phyloP scores from a whole-genome alignment of 2,329 filamentous ascomycete species.

The Verticillium albo-atrum region DNA sequence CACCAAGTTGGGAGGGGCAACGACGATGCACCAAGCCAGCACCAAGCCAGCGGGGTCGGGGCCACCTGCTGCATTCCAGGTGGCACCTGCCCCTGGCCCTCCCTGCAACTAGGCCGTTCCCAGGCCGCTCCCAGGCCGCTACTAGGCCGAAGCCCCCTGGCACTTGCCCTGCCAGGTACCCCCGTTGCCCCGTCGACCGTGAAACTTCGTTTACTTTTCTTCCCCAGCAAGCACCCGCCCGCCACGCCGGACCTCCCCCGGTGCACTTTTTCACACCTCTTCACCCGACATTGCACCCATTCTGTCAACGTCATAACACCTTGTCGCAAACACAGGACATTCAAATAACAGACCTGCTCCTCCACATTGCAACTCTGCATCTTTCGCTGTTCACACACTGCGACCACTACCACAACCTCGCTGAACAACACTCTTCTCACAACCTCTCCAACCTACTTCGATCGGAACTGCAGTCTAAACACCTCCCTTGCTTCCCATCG shows the following conservation, averaged over 20 bases:
- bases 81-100: not conserved
- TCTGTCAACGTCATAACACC: slow-evolving; percentile 5
- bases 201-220: slow-evolving; percentile 13
- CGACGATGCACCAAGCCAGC: not conserved
- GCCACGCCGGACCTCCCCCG: not conserved
- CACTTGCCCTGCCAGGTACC: slow-evolving; percentile 7
- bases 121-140: slow-evolving; percentile 3
- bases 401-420: not conserved
- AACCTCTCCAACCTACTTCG: not conserved
- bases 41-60: no score
- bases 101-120: slow-evolving; percentile 2
- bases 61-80: not conserved
- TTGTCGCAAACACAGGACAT: not conserved
- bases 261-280: slow-evolving; percentile 12
- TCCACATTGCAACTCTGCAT: slow-evolving; percentile 2
- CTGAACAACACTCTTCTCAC: slow-evolving; percentile 3
- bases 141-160: no score
- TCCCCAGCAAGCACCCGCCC: not conserved
- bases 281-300: slow-evolving; percentile 4
- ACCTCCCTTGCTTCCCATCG: not conserved
- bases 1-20: not conserved
- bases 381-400: not conserved
- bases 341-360: slow-evolving; percentile 11
- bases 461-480: not conserved
- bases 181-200: slow-evolving; percentile 12